Conservation (phyloP, 2,329 filamentous ascomycete genomes). For the Lasiodiplodia citricola region DNA sequence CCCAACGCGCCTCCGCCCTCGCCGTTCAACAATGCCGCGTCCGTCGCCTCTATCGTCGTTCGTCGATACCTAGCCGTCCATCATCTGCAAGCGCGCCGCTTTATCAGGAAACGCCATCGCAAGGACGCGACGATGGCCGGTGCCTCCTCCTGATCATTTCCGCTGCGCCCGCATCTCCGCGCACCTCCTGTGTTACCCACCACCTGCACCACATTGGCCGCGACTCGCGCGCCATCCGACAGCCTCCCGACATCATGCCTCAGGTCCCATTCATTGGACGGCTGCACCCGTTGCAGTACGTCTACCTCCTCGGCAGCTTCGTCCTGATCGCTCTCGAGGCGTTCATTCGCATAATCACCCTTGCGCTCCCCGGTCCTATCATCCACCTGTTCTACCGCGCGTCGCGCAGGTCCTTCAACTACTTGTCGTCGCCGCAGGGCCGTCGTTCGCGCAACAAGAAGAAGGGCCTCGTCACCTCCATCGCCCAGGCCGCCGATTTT, state of each 20-base stretch:
- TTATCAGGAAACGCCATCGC: constrained; percentile 17
- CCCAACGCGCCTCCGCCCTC: constrained; percentile 15
- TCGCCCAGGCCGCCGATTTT: constrained; percentile 89
- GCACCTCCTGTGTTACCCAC: constrained; percentile 20
- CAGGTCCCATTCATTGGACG: constrained; percentile 68
- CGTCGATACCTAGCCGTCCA: background rate
- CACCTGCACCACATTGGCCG: constrained; percentile 13
- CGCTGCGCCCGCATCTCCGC: background rate
- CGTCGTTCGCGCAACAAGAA: constrained; percentile 71
- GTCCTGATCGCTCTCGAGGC: constrained; percentile 81
- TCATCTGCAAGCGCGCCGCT: background rate
- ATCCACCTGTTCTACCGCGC: constrained; percentile 82
- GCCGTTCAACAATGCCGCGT: constrained; percentile 7
- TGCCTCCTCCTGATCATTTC: constrained; percentile 23
- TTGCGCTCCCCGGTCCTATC: constrained; percentile 82
- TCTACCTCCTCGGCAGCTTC: constrained; percentile 84
- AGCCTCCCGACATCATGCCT: constrained; percentile 49
- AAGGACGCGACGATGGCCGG: constrained; percentile 18
- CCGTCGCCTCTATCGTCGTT: constrained; percentile 5
- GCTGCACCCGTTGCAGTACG: constrained; percentile 73
- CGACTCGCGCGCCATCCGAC: constrained; percentile 4
- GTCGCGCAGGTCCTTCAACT: constrained; percentile 83
- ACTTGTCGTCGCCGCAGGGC: constrained; percentile 71
- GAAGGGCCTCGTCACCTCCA: constrained; percentile 74
- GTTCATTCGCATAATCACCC: constrained; percentile 81